Evolutionary conservation across 1,284 basidiomycete genomes (phyloP).

Genomic region (Fomitiporia mediterranea): DNA sequence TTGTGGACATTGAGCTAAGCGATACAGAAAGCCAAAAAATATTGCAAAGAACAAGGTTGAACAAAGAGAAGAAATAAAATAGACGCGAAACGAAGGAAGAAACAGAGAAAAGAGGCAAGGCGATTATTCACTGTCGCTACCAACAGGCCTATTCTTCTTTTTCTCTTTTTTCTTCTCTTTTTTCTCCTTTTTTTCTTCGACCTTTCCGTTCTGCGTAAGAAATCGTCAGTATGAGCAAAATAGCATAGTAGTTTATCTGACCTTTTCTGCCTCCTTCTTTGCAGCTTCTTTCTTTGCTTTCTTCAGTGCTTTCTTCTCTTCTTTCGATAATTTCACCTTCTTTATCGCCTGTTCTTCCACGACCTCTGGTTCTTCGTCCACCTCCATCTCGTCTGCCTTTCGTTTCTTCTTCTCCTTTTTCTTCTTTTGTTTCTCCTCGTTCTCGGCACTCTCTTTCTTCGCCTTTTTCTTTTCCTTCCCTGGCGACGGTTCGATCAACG

Average conservation of each 20-base stretch:
- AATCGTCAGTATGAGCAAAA: slow-evolving; percentile 8
- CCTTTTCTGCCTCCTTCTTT: slow-evolving; percentile 48
- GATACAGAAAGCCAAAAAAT: not conserved
- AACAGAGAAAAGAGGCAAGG: not conserved
- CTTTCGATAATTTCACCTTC: slow-evolving; percentile 73
- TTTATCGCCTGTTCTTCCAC: slow-evolving; percentile 56
- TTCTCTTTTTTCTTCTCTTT: slow-evolving; percentile 38
- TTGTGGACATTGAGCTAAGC: not conserved
- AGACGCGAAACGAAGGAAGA: not conserved
- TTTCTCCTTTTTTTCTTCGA: slow-evolving; percentile 26
- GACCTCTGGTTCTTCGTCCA: slow-evolving; percentile 46
- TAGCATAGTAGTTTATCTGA: slow-evolving; percentile 22
- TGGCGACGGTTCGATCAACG: slow-evolving; percentile 49
- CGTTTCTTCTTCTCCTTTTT: slow-evolving; percentile 55
- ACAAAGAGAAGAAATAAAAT: not conserved
- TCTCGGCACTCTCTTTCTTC: slow-evolving; percentile 58
- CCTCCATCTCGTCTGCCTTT: slow-evolving; percentile 59
- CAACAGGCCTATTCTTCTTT: slow-evolving; percentile 27
- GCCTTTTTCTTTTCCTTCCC: slow-evolving; percentile 52
- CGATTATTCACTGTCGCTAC: slow-evolving; percentile 6
- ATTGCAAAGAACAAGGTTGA: not conserved
- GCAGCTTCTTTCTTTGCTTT: no score
- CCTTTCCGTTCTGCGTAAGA: slow-evolving; percentile 22
- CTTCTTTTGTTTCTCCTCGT: slow-evolving; percentile 53
- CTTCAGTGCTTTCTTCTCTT: slow-evolving; percentile 79